These are phyloP conservation scores for Pelargonium nanum DNA, from an alignment of 345 rosid genomes.

Conservation along the genomic window DNA sequence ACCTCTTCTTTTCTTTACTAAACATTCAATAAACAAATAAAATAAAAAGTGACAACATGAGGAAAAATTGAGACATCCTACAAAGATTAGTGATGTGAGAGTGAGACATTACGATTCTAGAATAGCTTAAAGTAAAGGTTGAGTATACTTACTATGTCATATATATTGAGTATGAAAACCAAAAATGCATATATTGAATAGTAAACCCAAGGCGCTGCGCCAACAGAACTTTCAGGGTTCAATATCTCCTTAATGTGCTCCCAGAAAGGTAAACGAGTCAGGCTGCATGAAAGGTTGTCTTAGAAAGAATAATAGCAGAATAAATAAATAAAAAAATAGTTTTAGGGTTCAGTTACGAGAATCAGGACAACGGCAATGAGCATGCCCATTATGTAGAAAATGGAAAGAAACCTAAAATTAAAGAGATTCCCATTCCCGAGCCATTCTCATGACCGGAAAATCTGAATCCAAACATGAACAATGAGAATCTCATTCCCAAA, in stretches of 20 bases:
- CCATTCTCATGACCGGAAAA: no score
- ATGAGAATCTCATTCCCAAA: no score
- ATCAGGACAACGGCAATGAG: no score
- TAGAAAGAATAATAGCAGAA: no score
- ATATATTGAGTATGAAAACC: conserved; percentile 85
- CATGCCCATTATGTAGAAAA: no score
- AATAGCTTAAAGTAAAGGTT: conserved; percentile 1
- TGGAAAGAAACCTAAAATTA: no score
- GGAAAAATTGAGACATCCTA: neutral
- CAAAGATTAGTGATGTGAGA: neutral
- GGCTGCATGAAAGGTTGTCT: conserved; percentile 32
- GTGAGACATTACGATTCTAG: neutral
- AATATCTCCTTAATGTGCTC: conserved; percentile 65
- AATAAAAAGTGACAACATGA: neutral
- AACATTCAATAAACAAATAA: no score
- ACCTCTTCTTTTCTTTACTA: no score
- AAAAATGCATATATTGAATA: conserved; percentile 79
- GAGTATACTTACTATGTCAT: conserved; percentile 74
- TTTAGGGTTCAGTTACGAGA: no score
- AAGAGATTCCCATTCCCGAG: no score
- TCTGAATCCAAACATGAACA: no score
- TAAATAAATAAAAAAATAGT: no score
- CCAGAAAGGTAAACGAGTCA: conserved; percentile 72
- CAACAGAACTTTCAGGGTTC: conserved; percentile 74
- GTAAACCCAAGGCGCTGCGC: conserved; percentile 90